A percentile compares a stretch with the other conserved stretches of the same genome.
Conservation (phyloP, 2,329 filamentous ascomycete genomes). For the Thelonectria rubi region DNA sequence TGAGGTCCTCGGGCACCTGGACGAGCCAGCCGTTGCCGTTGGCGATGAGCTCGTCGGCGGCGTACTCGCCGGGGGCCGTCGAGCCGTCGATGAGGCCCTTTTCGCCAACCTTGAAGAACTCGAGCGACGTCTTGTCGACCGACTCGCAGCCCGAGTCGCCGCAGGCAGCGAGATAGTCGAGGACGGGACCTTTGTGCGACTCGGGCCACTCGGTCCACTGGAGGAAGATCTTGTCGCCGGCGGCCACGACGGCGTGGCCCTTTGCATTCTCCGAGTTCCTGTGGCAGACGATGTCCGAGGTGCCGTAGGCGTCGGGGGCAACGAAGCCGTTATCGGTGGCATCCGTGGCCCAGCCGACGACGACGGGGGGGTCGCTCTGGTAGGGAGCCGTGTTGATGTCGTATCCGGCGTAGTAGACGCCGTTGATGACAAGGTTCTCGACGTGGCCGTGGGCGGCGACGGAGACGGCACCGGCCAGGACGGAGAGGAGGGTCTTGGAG, state of each 20-base stretch:
- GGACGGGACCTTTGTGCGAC: slow-evolving; percentile 62
- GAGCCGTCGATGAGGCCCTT: slow-evolving; percentile 61
- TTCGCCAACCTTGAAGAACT: slow-evolving; percentile 73
- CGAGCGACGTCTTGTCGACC: slow-evolving; percentile 62
- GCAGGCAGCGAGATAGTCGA: slow-evolving; percentile 72
- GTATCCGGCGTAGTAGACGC: slow-evolving; percentile 38
- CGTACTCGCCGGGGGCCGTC: slow-evolving; percentile 49
- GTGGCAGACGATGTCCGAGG: slow-evolving; percentile 60
- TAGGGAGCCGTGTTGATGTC: slow-evolving; percentile 36
- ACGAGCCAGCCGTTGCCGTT: slow-evolving; percentile 49
- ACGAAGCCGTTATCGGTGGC: slow-evolving; percentile 63
- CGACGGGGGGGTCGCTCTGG: slow-evolving; percentile 30
- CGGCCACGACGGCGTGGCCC: slow-evolving; percentile 50
- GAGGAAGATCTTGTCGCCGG: slow-evolving; percentile 52
- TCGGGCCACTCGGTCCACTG: slow-evolving; percentile 56
- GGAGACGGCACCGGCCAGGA: slow-evolving; percentile 39
- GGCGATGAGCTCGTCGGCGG: slow-evolving; percentile 53
- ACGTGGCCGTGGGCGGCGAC: slow-evolving; percentile 45
- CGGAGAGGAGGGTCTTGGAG: slow-evolving; percentile 41
- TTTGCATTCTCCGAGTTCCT: slow-evolving; percentile 51
- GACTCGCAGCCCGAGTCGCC: slow-evolving; percentile 61
- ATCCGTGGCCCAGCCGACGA: slow-evolving; percentile 52
- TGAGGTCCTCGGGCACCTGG: slow-evolving; percentile 48
- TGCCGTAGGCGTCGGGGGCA: slow-evolving; percentile 50
- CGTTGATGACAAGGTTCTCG: slow-evolving; percentile 40